A percentile compares a stretch with the other conserved stretches of the same genome.
phyloP scores from a whole-genome alignment of 2,329 filamentous ascomycete species.

The Hypocrella siamensis region DNA sequence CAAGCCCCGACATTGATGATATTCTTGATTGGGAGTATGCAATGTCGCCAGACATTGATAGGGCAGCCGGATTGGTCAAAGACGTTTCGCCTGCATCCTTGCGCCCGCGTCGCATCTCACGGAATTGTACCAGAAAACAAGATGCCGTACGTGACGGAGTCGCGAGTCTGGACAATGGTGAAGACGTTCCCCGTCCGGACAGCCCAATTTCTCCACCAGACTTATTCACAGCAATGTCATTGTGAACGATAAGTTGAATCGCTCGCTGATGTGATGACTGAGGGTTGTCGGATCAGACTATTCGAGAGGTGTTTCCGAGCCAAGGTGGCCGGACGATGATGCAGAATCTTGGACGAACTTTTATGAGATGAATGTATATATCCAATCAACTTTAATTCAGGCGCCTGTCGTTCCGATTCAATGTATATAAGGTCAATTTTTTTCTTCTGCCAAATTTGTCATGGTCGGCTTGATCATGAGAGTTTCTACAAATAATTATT shows the following conservation, averaged over 20 bases:
- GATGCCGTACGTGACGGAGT: constrained; percentile 1
- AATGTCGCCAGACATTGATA: constrained; percentile 2
- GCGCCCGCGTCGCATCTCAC: neutral
- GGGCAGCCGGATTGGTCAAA: constrained; percentile 6
- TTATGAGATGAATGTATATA: too few species aligned
- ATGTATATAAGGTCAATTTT: too few species aligned
- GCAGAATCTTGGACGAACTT: constrained; percentile 13
- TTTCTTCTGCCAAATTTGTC: too few species aligned
- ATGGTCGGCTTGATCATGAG: too few species aligned
- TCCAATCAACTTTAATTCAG: too few species aligned
- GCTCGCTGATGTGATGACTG: too few species aligned
- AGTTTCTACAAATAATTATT: too few species aligned
- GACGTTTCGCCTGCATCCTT: constrained; percentile 2
- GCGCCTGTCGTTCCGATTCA: too few species aligned
- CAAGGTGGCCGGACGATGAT: constrained; percentile 26
- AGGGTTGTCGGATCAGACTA: constrained; percentile 11
- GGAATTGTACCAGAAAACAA: neutral
- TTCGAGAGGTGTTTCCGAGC: constrained; percentile 10
- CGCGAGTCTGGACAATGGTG: constrained; percentile 7
- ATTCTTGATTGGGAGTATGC: constrained; percentile 18
- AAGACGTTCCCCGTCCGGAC: constrained; percentile 23
- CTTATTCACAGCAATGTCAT: constrained; percentile 12
- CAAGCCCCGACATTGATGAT: constrained; percentile 22
- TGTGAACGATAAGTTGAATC: too few species aligned
- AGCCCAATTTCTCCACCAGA: constrained; percentile 22